A percentile compares a stretch with the other conserved stretches of the same genome.
Conservation (phyloP, 23 red algal genomes). For the Pyropia haitanensis region DNA sequence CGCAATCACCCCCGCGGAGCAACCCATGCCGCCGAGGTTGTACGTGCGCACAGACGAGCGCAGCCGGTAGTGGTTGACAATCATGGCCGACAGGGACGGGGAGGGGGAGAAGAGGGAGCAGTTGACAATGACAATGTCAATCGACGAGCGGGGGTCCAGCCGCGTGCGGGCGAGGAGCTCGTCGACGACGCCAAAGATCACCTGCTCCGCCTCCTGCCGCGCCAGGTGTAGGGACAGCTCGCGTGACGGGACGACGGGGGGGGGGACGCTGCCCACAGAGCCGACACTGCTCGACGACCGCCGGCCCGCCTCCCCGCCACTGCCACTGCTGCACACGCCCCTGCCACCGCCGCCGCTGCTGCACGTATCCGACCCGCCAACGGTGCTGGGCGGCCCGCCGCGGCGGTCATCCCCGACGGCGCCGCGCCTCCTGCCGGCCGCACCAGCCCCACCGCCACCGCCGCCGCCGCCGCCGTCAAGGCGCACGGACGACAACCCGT, state of each 20-base stretch:
- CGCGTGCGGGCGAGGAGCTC: conserved; percentile 56
- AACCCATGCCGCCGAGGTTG: conserved; percentile 91
- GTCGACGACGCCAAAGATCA: conserved; percentile 65
- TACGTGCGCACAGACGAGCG: conserved; percentile 69
- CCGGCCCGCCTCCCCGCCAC: too few species aligned
- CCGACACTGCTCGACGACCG: too few species aligned
- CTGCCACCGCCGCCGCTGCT: too few species aligned
- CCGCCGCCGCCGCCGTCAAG: too few species aligned
- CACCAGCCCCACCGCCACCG: too few species aligned
- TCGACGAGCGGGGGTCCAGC: conserved; percentile 22
- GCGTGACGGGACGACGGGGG: too few species aligned
- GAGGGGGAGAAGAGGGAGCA: conserved; percentile 94
- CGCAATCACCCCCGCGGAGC: conserved; percentile 82
- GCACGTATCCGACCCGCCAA: too few species aligned
- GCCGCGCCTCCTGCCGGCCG: too few species aligned
- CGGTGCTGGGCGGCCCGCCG: too few species aligned
- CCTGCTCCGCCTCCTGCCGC: conserved; percentile 80
- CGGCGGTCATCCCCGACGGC: conserved; percentile 26
- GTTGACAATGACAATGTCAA: conserved; percentile 90
- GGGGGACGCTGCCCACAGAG: too few species aligned
- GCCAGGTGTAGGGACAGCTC: conserved; percentile 70
- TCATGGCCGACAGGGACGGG: conserved; percentile 88
- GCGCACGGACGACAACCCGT: too few species aligned
- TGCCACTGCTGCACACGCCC: conserved; percentile 18
- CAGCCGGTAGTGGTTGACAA: conserved; percentile 97